Conservation (phyloP, 108 stramenopile genomes). For the Cyclotella baltica region DNA sequence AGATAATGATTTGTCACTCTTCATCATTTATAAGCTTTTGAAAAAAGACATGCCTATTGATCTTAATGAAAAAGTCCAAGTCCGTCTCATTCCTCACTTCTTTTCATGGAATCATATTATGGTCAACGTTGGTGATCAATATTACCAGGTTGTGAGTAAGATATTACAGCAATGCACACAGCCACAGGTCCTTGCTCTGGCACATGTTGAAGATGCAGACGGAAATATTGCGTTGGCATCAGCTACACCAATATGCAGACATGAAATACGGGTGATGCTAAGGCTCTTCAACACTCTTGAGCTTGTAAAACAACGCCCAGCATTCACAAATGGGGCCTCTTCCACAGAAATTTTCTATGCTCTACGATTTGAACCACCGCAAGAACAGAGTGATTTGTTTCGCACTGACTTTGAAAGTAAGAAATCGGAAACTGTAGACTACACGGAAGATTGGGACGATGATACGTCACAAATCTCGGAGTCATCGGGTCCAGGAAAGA, state of each 20-base stretch:
- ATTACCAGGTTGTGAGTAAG: slow-evolving; percentile 90
- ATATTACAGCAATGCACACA: slow-evolving; percentile 88
- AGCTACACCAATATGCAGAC: slow-evolving; percentile 89
- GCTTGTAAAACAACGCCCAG: slow-evolving; percentile 90
- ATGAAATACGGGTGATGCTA: slow-evolving; percentile 91
- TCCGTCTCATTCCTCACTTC: slow-evolving; percentile 83
- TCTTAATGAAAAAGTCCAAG: slow-evolving; percentile 86
- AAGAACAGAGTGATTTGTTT: slow-evolving; percentile 68
- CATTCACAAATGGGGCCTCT: slow-evolving; percentile 86
- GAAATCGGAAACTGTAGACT: slow-evolving; percentile 66
- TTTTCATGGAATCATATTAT: slow-evolving; percentile 93
- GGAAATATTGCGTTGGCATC: slow-evolving; percentile 86
- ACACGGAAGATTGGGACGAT: slow-evolving; percentile 90
- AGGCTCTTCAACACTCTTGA: slow-evolving; percentile 93
- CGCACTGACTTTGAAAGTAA: slow-evolving; percentile 79
- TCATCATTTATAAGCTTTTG: slow-evolving; percentile 87
- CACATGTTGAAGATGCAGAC: slow-evolving; percentile 86
- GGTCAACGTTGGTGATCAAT: slow-evolving; percentile 78
- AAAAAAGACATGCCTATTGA: slow-evolving; percentile 90
- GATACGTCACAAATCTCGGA: slow-evolving; percentile 72
- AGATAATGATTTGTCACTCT: slow-evolving; percentile 83
- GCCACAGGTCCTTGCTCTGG: slow-evolving; percentile 90
- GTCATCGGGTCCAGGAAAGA: slow-evolving; percentile 58
- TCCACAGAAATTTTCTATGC: slow-evolving; percentile 93
- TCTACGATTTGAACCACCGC: slow-evolving; percentile 87